phyloP scores from a whole-genome alignment of 495 filamentous ascomycete genomes.

The Xylaria nigripes region DNA sequence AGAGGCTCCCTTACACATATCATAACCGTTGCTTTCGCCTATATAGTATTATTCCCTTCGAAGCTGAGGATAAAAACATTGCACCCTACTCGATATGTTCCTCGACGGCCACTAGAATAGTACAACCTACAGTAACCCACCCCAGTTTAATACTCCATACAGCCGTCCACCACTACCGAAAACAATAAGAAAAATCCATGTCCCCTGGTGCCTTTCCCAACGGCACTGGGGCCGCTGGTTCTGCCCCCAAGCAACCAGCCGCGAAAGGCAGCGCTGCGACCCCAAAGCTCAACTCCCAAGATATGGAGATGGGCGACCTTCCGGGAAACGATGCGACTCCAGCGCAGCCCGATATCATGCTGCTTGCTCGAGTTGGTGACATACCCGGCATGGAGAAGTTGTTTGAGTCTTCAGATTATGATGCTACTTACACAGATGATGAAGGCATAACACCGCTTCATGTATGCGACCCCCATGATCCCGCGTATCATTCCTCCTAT shows the following conservation, averaged over 20 bases:
- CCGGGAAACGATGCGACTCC: conserved; percentile 30
- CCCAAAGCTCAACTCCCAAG: conserved; percentile 52
- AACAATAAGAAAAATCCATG: conserved; percentile 5
- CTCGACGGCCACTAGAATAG: conserved; percentile 3
- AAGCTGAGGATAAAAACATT: neutral
- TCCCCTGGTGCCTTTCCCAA: conserved; percentile 12
- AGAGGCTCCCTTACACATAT: neutral
- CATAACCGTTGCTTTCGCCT: neutral
- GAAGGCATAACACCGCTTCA: conserved; percentile 93
- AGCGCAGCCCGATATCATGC: conserved; percentile 83
- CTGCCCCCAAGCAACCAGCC: conserved; percentile 39
- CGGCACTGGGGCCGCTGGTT: conserved; percentile 17
- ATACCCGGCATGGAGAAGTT: conserved; percentile 79
- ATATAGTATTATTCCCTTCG: neutral
- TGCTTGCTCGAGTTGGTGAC: conserved; percentile 83
- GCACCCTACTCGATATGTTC: conserved; percentile 9
- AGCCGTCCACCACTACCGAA: neutral
- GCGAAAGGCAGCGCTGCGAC: conserved; percentile 51
- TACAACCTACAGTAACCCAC: neutral
- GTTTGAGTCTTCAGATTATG: conserved; percentile 71
- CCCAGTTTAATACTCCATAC: neutral
- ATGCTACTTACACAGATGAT: conserved; percentile 72
- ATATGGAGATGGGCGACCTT: conserved; percentile 64
- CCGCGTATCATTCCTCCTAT: neutral
- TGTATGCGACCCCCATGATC: conserved; percentile 45